Percentiles rank a stretch among this genome's conserved stretches.
Evolutionary conservation across 176 grass and related monocot genomes (phyloP).

Genomic region (Carex parvula): DNA sequence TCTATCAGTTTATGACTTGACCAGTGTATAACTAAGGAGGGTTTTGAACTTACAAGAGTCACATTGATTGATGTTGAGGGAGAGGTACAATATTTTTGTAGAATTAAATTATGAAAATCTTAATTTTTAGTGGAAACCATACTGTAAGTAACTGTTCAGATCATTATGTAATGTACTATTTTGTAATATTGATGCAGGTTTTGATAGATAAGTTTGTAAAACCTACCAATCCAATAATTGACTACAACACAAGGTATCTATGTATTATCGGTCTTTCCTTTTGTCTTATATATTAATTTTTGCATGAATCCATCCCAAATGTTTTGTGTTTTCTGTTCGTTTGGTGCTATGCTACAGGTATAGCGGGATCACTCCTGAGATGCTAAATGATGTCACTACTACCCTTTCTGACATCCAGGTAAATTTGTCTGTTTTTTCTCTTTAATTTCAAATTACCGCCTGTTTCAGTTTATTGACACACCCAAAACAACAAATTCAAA

Average conservation of each 20-base stretch:
- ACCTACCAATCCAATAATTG: slow-evolving; percentile 69
- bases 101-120: not conserved
- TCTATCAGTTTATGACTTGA: slow-evolving; percentile 35
- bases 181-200: slow-evolving; percentile 51
- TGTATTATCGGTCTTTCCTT: not conserved
- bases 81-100: slow-evolving; percentile 45
- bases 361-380: slow-evolving; percentile 86
- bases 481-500: not conserved
- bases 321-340: not conserved
- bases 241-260: slow-evolving; percentile 94
- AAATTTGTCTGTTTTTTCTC: not conserved
- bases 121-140: slow-evolving; percentile 14
- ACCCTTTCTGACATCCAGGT: slow-evolving; percentile 91
- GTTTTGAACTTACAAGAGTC: slow-evolving; percentile 95
- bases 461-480: not conserved
- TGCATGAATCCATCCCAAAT: not conserved
- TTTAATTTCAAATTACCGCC: not conserved
- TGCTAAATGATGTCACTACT: slow-evolving; percentile 81
- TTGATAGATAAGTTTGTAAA: slow-evolving; percentile 92
- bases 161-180: slow-evolving; percentile 16
- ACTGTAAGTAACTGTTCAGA: slow-evolving; percentile 12
- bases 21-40: slow-evolving; percentile 76
- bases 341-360: slow-evolving; percentile 54
- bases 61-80: slow-evolving; percentile 89
- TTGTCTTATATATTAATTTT: not conserved